Evolutionary conservation across 176 grass and related monocot genomes (phyloP), one percentile per base, ranked within the genome.

Genomic region (Ampelocalamus luodianensis): DNA sequence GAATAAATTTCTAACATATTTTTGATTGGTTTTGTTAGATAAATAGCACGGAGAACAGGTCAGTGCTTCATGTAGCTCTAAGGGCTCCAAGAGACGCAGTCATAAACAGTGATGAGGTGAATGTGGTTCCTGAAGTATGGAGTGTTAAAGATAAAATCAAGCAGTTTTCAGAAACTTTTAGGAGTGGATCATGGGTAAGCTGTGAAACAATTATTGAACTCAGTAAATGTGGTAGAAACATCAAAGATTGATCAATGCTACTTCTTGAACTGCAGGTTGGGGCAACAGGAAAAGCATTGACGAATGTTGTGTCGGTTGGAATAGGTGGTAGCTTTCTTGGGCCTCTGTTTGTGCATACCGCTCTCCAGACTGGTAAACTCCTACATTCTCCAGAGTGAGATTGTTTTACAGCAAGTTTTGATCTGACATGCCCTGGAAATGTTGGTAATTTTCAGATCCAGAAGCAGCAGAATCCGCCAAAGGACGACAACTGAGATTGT

Each of bases 301-400:
- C 89, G 24, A 85, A 93, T 92, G 93, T 93, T 54, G 89, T 95
- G 44, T 91, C 96, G 2, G 87, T 98, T 87, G 96, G 96, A 73
- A 98, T 98, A 83, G 93, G 96, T 37, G 96, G 96, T 71, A 98
- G 96, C 75, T 98, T 95, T 88, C 86, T 98, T 59, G 96, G 96
- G 18, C 93, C 96, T 68, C 82, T 98, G 50, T 98, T 98, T 81
- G 96, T 98, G 72, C 96, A 98, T 86, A 87, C 91, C 2, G 83
- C 91, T 18, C 96, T 98, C 67, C 96, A 93, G 51, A 93, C 93
- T 71, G 96, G 96, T 98, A 87, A 90, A 81, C 6, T 76, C 29
- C 23, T 81, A 78, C 22, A 29, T 44, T 16, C 4, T 54, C 13
- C 50, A 10, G 24, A 7, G 7, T 61, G 11, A 11, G 20, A 53